A percentile compares a stretch with the other conserved stretches of the same genome.
Evolutionary conservation across 768 basidiomycete genomes (phyloP).

Genomic region (Cyclocybe cylindracea): DNA sequence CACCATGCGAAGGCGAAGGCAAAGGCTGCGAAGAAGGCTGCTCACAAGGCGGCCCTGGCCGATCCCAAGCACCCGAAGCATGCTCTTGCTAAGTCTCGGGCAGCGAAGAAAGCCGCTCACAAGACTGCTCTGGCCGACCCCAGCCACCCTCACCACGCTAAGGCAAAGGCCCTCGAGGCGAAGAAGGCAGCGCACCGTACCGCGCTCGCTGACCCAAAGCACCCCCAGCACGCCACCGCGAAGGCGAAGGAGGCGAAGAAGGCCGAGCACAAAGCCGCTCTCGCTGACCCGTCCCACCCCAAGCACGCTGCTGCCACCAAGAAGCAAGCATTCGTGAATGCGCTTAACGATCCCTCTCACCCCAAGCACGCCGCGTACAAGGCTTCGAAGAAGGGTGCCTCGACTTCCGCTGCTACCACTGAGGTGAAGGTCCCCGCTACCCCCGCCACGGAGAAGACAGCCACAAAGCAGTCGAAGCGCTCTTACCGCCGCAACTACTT

Average conservation of each 20-base stretch:
- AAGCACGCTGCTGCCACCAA: background rate
- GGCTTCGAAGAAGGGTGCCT: constrained; percentile 1
- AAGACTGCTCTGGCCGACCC: constrained; percentile 2
- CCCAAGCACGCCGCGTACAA: background rate
- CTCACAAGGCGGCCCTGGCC: background rate
- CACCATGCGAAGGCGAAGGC: constrained; percentile 10
- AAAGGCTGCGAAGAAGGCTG: constrained; percentile 1
- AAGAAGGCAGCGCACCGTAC: background rate
- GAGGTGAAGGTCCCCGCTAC: no score
- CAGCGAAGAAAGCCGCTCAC: background rate
- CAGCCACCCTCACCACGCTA: background rate
- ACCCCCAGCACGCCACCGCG: constrained; percentile 3
- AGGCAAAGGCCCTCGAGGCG: background rate
- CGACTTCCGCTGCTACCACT: background rate
- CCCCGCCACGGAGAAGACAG: no score
- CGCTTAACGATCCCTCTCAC: background rate
- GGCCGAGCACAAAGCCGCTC: background rate
- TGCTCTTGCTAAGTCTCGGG: constrained; percentile 1
- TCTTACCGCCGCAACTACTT: no score
- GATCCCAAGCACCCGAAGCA: constrained; percentile 10
- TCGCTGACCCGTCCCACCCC: constrained; percentile 4
- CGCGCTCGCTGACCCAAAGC: constrained; percentile 1
- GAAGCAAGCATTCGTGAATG: constrained; percentile 1
- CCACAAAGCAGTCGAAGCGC: no score
- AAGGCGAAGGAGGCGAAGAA: constrained; percentile 4